Conservation (phyloP, 257 asterid genomes). For the Nicotiana sylvestris region DNA sequence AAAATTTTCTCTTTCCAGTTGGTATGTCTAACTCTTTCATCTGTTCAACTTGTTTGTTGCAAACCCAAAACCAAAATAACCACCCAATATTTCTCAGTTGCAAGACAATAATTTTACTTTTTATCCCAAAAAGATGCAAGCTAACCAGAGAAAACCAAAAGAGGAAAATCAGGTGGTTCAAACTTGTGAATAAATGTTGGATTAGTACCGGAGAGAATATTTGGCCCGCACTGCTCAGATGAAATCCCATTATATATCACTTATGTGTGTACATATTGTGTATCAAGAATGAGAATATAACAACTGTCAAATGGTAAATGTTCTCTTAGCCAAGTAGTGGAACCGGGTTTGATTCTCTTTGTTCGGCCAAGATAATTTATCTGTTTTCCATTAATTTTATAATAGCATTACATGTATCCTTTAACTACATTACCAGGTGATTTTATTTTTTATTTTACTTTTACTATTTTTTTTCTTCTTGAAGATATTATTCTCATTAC, state of each 20-base stretch:
- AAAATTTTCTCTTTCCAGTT: not conserved
- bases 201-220: not conserved
- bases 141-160: not conserved
- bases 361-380: not conserved
- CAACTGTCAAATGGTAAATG: not conserved
- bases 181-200: not conserved
- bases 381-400: not conserved
- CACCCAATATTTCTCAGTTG: not conserved
- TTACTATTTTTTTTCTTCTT: conserved; percentile 11
- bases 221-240: not conserved
- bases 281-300: not conserved
- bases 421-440: not conserved
- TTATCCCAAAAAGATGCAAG: not conserved
- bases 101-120: not conserved
- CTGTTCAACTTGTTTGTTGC: not conserved
- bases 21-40: not conserved
- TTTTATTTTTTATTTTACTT: not conserved
- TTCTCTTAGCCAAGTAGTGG: not conserved
- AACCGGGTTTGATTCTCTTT: not conserved
- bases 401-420: not conserved
- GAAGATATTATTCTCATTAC: conserved; percentile 1
- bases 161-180: not conserved
- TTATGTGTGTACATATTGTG: not conserved
- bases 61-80: not conserved
- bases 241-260: not conserved